Base-by-base conservation (phyloP, 2,329 filamentous ascomycete genomes). In the Talaromyces funiculosus region DNA sequence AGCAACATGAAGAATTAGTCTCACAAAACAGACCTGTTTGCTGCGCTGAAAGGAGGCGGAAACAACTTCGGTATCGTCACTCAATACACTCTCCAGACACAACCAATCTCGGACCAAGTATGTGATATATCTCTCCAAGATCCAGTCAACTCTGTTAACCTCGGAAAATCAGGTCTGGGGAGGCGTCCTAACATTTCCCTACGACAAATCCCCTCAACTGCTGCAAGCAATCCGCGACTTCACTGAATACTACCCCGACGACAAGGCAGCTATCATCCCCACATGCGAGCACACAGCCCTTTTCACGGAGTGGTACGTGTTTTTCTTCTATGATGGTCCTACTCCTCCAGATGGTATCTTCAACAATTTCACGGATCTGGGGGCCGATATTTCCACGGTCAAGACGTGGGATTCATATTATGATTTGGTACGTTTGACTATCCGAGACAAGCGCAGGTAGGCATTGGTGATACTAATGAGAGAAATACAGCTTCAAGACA, bases 311-410 rank as follows among this genome's bases (percentile, higher is more conserved):
- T 86, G 83, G 82, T 77, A 84, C 61, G 71, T 88, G 62, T 87
- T 87, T 70, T 68, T 85, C 37, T 87, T 85, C 73, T 87, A 87
- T 69, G 82, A 88, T 68, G 85, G 82, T 1, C 77, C 79, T 0
- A 70, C 72, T 55, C 80, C 80, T 0, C 84, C 85, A 0, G 67
- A 73, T 1, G 80, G 75, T 4, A 77, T 82, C 2, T 87, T 88
- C 61, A 76, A 80, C 60, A 80, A 80, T 60, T 88, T 88, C 69
- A 79, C 80, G 1, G 74, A 74, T 40, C 75, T 83, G 51, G 67
- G 71, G 1, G 76, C 77, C 1, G 62, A 73, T 0, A 67, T 76
- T 22, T 80, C 83, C 66, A 78, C 71, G 18, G 75, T 74, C 54
- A 78, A 80, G 66, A 77, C 76, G 3, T 80, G 77, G 63, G 66